phyloP scores from a whole-genome alignment of 2,329 filamentous ascomycete genomes.

The Aschersonia sp. region DNA sequence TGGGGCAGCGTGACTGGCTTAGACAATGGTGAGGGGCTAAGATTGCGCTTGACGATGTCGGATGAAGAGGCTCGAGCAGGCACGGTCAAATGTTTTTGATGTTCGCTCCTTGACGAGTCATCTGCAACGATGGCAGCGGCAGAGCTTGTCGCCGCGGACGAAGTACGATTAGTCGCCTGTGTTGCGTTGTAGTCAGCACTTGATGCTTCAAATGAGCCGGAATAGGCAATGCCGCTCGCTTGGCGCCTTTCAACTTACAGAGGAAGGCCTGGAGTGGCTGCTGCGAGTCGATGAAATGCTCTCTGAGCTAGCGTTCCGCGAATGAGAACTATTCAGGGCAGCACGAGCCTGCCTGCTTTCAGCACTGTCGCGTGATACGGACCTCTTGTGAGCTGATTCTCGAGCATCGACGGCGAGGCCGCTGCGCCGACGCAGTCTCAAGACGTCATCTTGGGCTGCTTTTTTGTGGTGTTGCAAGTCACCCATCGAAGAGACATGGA shows the following conservation, averaged over 20 bases:
- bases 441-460: slow-evolving; percentile 49
- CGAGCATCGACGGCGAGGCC: slow-evolving; percentile 47
- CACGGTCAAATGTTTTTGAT: slow-evolving; percentile 39
- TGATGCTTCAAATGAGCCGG: not conserved
- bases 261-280: slow-evolving; percentile 45
- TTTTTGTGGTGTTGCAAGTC: slow-evolving; percentile 52
- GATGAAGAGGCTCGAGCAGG: slow-evolving; percentile 49
- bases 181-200: slow-evolving; percentile 31
- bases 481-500: slow-evolving; percentile 42
- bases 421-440: slow-evolving; percentile 70
- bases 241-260: slow-evolving; percentile 38
- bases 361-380: slow-evolving; percentile 8
- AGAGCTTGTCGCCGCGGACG: slow-evolving; percentile 36
- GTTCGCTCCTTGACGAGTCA: slow-evolving; percentile 32
- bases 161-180: slow-evolving; percentile 47
- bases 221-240: too few relatives aligned
- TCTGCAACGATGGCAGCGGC: slow-evolving; percentile 30
- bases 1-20: slow-evolving; percentile 51
- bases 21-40: slow-evolving; percentile 60
- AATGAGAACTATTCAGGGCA: slow-evolving; percentile 15
- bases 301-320: slow-evolving; percentile 46
- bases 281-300: slow-evolving; percentile 46
- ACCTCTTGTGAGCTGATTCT: slow-evolving; percentile 9
- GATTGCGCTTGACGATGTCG: slow-evolving; percentile 51
- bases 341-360: slow-evolving; percentile 22